Percentiles rank a stretch among this genome's conserved stretches.
Conservation (phyloP, 768 basidiomycete genomes). For the Russula dissimulans region DNA sequence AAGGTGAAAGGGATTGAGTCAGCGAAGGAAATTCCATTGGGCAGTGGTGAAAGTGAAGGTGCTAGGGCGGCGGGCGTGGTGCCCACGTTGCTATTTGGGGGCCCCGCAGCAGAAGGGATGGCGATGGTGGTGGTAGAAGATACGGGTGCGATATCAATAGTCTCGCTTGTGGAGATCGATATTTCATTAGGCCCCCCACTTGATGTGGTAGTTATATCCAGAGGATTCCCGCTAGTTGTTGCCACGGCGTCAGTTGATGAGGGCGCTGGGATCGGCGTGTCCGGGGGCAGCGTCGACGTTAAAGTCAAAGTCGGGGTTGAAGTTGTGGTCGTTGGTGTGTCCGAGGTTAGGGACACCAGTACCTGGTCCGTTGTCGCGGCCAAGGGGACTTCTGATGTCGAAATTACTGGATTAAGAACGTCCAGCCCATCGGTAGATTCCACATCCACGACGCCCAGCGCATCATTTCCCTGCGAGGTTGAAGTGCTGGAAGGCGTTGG, state of each 20-base stretch:
- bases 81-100: too few relatives aligned
- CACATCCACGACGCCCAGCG: not conserved
- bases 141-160: too few relatives aligned
- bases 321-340: too few relatives aligned
- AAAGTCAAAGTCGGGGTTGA: too few relatives aligned
- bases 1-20: not conserved
- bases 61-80: not conserved
- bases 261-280: not conserved
- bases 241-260: not conserved
- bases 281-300: not conserved
- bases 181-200: not conserved
- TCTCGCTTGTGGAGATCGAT: not conserved
- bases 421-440: not conserved
- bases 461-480: not conserved
- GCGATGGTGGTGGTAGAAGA: too few relatives aligned
- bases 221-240: not conserved
- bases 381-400: too few relatives aligned
- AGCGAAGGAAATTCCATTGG: not conserved
- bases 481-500: not conserved
- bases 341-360: too few relatives aligned
- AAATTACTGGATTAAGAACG: not conserved
- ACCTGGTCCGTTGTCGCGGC: too few relatives aligned
- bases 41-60: not conserved
- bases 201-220: not conserved
- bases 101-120: too few relatives aligned